A percentile compares a stretch with the other conserved stretches of the same genome.
Conservation (phyloP, 208 protist species). For the Blastocrithidia nonstop region DNA sequence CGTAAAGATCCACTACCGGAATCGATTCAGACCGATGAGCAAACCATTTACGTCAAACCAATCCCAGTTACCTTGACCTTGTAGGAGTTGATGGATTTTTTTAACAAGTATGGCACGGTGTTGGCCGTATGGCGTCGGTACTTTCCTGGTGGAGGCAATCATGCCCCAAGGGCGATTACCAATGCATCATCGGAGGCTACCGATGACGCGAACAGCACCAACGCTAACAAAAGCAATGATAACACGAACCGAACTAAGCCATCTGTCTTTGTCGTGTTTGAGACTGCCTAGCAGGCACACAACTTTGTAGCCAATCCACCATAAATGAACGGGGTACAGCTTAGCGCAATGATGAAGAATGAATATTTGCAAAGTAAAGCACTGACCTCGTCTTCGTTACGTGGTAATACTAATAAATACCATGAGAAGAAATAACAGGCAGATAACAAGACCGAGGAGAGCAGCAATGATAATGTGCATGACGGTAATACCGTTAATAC, state of each 20-base stretch:
- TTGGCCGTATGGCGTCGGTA: constrained; percentile 77
- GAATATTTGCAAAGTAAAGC: constrained; percentile 65
- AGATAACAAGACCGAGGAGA: constrained; percentile 7
- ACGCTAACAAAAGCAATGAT: no score
- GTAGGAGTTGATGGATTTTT: constrained; percentile 67
- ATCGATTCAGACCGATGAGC: constrained; percentile 73
- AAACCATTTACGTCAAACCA: constrained; percentile 80
- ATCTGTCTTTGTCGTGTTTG: constrained; percentile 76
- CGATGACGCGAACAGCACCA: no score
- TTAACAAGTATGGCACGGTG: constrained; percentile 51
- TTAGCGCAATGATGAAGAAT: constrained; percentile 63
- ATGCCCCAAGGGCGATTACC: no score
- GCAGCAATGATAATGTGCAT: not conserved
- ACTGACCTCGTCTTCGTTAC: constrained; percentile 34
- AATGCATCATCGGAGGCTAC: not conserved
- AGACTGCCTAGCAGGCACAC: constrained; percentile 44
- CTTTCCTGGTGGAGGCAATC: constrained; percentile 47
- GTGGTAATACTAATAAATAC: constrained; percentile 14
- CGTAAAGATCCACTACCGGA: constrained; percentile 65
- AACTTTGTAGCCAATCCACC: constrained; percentile 43
- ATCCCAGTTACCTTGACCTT: constrained; percentile 51
- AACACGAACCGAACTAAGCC: constrained; percentile 54
- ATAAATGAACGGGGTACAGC: constrained; percentile 42
- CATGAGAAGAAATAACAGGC: constrained; percentile 17
- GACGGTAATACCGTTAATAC: not conserved